Evolutionary conservation across 2,329 filamentous ascomycete genomes (phyloP).

Genomic region (Fusarium metavorans): DNA sequence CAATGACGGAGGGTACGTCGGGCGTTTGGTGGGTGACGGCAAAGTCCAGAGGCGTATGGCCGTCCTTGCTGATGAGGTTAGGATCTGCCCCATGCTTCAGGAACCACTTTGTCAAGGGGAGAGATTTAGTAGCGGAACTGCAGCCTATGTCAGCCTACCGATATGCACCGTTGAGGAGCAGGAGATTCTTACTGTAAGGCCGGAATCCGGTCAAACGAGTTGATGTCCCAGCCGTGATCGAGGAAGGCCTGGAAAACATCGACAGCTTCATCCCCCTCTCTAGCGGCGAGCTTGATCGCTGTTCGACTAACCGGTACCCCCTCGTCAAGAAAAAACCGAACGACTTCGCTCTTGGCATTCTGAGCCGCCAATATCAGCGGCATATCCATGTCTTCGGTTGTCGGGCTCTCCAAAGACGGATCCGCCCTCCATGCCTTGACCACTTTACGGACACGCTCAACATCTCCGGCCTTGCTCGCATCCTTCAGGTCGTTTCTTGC

Average conservation of each 20-base stretch:
- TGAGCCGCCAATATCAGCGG: background rate
- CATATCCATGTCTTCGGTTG: background rate
- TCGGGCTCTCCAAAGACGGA: background rate
- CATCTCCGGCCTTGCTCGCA: background rate
- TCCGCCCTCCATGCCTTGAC: background rate
- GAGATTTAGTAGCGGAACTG: background rate
- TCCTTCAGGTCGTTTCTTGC: background rate
- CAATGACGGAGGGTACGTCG: background rate
- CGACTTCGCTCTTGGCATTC: background rate
- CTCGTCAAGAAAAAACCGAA: background rate
- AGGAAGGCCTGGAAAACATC: background rate
- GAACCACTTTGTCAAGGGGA: background rate
- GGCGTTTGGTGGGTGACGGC: background rate
- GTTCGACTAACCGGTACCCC: background rate
- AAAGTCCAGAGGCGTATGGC: background rate
- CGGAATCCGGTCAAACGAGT: background rate
- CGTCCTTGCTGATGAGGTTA: background rate
- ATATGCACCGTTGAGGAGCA: background rate
- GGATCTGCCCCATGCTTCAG: background rate
- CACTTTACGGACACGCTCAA: background rate
- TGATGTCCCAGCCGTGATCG: background rate
- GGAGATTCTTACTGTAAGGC: background rate
- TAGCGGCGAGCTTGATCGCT: background rate
- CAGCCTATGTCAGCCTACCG: background rate
- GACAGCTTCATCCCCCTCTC: background rate